Percentiles rank a stretch among this genome's conserved stretches.
phyloP scores from a whole-genome alignment of 2,329 filamentous ascomycete species.

The Aspergillus sp. region DNA sequence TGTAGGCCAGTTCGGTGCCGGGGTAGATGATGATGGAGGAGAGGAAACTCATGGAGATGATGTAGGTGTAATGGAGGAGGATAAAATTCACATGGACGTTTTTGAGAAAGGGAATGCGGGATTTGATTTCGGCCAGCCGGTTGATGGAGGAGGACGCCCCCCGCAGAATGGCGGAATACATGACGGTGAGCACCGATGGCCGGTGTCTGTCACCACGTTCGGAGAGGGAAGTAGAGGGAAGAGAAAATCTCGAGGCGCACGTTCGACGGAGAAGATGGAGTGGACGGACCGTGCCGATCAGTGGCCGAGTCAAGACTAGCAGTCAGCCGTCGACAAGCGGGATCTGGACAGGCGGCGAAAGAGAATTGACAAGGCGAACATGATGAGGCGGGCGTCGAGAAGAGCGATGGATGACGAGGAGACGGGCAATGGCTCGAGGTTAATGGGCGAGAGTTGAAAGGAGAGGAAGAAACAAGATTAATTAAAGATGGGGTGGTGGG shows the following conservation, averaged over 20 bases:
- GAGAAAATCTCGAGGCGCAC: neutral
- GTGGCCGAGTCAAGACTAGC: too few species aligned
- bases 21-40: conserved; percentile 76
- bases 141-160: conserved; percentile 3
- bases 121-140: conserved; percentile 22
- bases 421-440: too few species aligned
- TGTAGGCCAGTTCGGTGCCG: conserved; percentile 65
- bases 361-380: too few species aligned
- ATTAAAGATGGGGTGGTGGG: too few species aligned
- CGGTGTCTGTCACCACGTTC: neutral
- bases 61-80: conserved; percentile 65
- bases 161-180: conserved; percentile 29
- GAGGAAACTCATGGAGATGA: conserved; percentile 70
- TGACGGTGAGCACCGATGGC: conserved; percentile 16
- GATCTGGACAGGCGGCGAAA: too few species aligned
- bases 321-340: too few species aligned
- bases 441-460: too few species aligned
- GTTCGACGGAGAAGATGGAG: too few species aligned
- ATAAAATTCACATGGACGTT: conserved; percentile 46
- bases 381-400: too few species aligned
- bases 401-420: too few species aligned
- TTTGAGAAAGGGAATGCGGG: conserved; percentile 37
- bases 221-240: neutral
- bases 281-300: too few species aligned
- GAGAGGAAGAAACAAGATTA: neutral